Conservation (phyloP, 495 filamentous ascomycete species). For the Daldinia childiae region DNA sequence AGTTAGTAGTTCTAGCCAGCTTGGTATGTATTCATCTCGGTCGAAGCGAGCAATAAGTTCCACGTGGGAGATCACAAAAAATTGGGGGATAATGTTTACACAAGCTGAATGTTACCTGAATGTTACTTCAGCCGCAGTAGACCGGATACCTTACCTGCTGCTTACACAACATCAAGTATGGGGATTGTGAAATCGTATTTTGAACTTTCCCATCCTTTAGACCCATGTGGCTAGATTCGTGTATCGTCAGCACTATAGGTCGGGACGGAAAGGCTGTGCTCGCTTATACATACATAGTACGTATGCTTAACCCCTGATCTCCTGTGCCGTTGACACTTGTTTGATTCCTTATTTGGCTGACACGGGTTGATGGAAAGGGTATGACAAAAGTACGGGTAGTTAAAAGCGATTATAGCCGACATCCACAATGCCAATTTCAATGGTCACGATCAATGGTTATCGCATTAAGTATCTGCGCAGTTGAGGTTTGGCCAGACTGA, state of each 20-base stretch:
- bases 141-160: constrained; percentile 2
- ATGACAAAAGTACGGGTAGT: not conserved
- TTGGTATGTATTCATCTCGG: constrained; percentile 10
- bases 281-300: no score
- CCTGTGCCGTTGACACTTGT: constrained; percentile 16
- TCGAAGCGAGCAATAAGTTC: constrained; percentile 28
- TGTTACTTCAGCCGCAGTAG: constrained; percentile 29
- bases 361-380: not conserved
- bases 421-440: not conserved
- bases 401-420: constrained; percentile 28
- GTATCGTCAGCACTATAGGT: constrained; percentile 32
- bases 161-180: constrained; percentile 18
- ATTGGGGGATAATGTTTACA: not conserved
- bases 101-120: constrained; percentile 28
- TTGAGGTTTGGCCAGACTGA: not conserved
- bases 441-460: not conserved
- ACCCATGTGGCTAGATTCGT: constrained; percentile 11
- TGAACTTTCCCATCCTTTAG: constrained; percentile 28
- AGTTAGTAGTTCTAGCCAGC: constrained; percentile 1
- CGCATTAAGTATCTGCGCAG: not conserved
- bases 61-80: constrained; percentile 26
- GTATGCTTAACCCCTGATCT: constrained; percentile 10
- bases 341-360: constrained; percentile 12
- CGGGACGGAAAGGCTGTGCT: constrained; percentile 25
- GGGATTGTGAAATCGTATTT: constrained; percentile 34